A percentile compares a stretch with the other conserved stretches of the same genome.
These are phyloP conservation scores for Yamadazyma philogaea DNA, from an alignment of 805 yeast genomes.

Conservation along the genomic window DNA sequence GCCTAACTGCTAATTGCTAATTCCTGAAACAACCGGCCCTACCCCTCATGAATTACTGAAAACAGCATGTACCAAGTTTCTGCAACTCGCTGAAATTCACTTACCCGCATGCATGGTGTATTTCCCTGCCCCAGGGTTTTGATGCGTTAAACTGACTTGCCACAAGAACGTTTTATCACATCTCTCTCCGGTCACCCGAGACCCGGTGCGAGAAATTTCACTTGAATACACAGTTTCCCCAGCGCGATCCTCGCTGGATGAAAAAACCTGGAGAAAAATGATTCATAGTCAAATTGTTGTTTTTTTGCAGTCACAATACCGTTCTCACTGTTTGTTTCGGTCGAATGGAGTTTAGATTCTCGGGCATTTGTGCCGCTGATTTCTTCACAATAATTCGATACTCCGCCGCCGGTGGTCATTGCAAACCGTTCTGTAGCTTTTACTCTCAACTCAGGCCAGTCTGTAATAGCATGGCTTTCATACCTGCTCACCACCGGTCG, in stretches of 20 bases:
- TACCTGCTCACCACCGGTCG: too few relatives aligned
- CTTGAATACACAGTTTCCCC: constrained; percentile 1
- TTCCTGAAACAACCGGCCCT: constrained; percentile 8
- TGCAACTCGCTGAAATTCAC: constrained; percentile 2
- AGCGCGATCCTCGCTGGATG: not conserved
- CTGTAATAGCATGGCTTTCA: too few relatives aligned
- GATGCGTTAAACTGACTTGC: too few relatives aligned
- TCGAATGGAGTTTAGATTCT: constrained; percentile 1
- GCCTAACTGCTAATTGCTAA: constrained; percentile 1
- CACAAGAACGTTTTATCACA: too few relatives aligned
- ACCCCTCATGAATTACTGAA: constrained; percentile 9
- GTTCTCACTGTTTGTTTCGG: constrained; percentile 2
- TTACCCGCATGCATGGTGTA: not conserved
- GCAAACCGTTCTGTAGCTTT: too few relatives aligned
- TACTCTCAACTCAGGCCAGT: too few relatives aligned
- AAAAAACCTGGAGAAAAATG: constrained; percentile 8
- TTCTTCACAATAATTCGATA: not conserved
- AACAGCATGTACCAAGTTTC: not conserved
- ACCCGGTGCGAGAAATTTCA: not conserved
- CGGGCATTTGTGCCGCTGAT: not conserved
- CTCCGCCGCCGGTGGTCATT: too few relatives aligned
- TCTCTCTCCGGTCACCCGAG: constrained; percentile 5
- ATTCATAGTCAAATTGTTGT: constrained; percentile 10
- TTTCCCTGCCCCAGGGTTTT: too few relatives aligned
- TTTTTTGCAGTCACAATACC: constrained; percentile 8